A percentile compares a stretch with the other conserved stretches of the same genome.
Conservation (phyloP, 2,329 filamentous ascomycete genomes). For the Cucurbitaria berberidis region DNA sequence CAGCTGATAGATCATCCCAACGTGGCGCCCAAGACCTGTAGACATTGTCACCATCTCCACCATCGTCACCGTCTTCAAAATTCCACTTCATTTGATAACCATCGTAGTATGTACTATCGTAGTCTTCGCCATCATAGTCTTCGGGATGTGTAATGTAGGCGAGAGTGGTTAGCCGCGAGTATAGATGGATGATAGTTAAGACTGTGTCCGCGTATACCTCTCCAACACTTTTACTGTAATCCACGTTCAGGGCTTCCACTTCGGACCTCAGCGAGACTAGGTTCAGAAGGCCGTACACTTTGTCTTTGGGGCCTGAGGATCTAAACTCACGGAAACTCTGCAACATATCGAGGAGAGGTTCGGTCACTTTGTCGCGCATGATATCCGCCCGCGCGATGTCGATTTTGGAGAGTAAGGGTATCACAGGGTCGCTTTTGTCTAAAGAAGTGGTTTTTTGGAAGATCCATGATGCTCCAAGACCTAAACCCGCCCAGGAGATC, state of each 20-base stretch:
- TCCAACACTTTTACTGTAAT: constrained; percentile 4
- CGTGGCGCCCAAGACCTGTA: constrained; percentile 3
- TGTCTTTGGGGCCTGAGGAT: constrained; percentile 11
- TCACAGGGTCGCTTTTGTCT: neutral
- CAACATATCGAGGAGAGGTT: neutral
- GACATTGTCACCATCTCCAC: too few species aligned
- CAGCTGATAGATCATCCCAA: neutral
- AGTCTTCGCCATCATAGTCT: neutral
- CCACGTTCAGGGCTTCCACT: neutral
- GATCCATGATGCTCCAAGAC: neutral
- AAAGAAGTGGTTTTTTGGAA: neutral
- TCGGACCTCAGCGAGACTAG: neutral
- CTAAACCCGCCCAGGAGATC: neutral
- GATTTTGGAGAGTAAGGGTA: neutral
- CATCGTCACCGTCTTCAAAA: too few species aligned
- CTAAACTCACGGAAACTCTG: neutral
- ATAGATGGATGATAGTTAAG: neutral
- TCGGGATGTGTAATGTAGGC: neutral
- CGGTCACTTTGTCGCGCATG: neutral
- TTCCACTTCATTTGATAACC: too few species aligned
- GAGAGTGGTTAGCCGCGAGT: neutral
- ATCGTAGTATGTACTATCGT: too few species aligned
- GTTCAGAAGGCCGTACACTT: constrained; percentile 10
- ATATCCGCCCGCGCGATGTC: neutral
- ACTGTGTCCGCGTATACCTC: constrained; percentile 1